phyloP scores from a whole-genome alignment of 1,139 yeast species.

The Eremothecium gossypii region DNA sequence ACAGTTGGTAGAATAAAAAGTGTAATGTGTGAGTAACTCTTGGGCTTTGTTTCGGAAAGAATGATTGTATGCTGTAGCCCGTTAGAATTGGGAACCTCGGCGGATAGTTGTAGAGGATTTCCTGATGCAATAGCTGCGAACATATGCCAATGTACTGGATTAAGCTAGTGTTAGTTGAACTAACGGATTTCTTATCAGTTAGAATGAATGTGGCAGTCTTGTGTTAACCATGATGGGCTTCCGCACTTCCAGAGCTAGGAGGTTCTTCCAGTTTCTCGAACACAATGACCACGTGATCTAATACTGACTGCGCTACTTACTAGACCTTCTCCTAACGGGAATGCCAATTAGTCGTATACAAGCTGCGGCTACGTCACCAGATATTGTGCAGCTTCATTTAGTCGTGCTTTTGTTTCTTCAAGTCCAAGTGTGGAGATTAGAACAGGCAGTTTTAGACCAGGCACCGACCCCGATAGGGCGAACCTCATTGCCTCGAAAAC shows the following conservation, averaged over 20 bases:
- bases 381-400: conserved; percentile 22
- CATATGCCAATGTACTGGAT: conserved; percentile 13
- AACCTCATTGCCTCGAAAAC: conserved; percentile 56
- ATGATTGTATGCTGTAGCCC: conserved; percentile 31
- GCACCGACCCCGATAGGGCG: conserved; percentile 62
- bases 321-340: too few species aligned
- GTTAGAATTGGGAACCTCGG: conserved; percentile 31
- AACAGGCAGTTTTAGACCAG: conserved; percentile 64
- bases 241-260: too few species aligned
- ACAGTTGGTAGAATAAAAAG: conserved; percentile 66
- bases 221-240: too few species aligned
- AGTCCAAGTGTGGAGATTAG: conserved; percentile 50
- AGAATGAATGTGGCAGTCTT: too few species aligned
- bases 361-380: too few species aligned
- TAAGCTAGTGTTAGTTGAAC: neutral
- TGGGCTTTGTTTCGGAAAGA: conserved; percentile 29
- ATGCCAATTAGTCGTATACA: too few species aligned
- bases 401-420: conserved; percentile 35
- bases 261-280: too few species aligned
- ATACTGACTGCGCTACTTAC: too few species aligned
- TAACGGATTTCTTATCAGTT: too few species aligned
- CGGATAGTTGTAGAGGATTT: conserved; percentile 29
- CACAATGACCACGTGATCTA: too few species aligned
- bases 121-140: conserved; percentile 34
- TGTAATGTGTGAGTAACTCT: conserved; percentile 52